phyloP scores from a whole-genome alignment of 1,284 basidiomycete species.

The Leccinum angustisporum region DNA sequence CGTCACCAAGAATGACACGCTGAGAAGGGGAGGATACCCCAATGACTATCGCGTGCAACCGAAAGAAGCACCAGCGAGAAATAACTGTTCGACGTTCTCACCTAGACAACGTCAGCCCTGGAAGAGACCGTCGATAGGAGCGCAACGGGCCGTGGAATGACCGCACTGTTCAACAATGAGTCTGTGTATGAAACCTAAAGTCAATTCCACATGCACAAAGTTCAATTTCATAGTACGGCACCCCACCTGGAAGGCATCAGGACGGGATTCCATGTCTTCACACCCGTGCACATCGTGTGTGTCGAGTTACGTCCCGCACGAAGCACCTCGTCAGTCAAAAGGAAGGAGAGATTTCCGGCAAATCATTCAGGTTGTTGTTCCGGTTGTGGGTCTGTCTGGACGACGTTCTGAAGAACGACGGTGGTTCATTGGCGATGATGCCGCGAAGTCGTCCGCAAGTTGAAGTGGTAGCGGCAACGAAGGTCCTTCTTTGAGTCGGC shows the following conservation, averaged over 20 bases:
- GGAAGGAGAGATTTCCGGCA: conserved; percentile 34
- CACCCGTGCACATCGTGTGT: conserved; percentile 35
- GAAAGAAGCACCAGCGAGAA: conserved; percentile 47
- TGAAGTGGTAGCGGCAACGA: conserved; percentile 1
- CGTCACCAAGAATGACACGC: conserved; percentile 55
- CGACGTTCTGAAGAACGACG: background rate
- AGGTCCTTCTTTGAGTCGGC: background rate
- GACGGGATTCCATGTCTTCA: conserved; percentile 48
- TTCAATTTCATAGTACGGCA: conserved; percentile 2
- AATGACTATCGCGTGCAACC: conserved; percentile 25
- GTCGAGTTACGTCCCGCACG: conserved; percentile 29
- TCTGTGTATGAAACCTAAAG: conserved; percentile 40
- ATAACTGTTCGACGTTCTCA: conserved; percentile 42
- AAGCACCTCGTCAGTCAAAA: conserved; percentile 26
- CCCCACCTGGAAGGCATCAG: conserved; percentile 35
- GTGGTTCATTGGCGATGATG: background rate
- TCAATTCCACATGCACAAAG: conserved; percentile 20
- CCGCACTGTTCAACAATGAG: conserved; percentile 63
- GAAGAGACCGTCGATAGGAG: conserved; percentile 67
- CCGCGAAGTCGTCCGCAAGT: conserved; percentile 15
- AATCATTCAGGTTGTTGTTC: background rate
- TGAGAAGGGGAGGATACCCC: conserved; percentile 62
- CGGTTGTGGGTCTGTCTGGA: too few species aligned
- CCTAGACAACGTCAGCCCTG: conserved; percentile 71
- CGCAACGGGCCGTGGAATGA: conserved; percentile 73